Conservation (phyloP, 768 basidiomycete genomes). For the Lactifluus echinatus region DNA sequence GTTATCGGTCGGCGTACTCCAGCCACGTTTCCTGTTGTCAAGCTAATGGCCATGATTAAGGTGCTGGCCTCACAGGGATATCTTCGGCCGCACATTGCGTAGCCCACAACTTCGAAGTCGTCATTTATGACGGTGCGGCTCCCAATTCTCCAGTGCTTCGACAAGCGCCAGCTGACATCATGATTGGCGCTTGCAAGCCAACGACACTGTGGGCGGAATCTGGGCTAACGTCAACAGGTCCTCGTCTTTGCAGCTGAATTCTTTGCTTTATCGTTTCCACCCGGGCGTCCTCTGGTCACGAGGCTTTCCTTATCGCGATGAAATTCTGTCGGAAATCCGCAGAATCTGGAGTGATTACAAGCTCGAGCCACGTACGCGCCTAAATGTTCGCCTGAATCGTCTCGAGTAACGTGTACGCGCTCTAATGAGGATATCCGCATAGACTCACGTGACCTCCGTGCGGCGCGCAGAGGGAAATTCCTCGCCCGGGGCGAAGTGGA, state of each 20-base stretch:
- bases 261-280: constrained; percentile 43
- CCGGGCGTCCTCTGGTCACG: constrained; percentile 37
- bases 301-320: constrained; percentile 41
- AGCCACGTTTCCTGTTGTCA: not conserved
- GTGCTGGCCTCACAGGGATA: constrained; percentile 43
- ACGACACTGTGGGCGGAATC: constrained; percentile 36
- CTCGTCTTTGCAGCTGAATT: constrained; percentile 43
- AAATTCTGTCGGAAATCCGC: constrained; percentile 38
- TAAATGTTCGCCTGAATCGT: constrained; percentile 36
- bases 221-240: constrained; percentile 47
- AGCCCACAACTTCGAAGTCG: constrained; percentile 45
- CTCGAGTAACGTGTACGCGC: constrained; percentile 20
- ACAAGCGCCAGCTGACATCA: not conserved
- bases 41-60: constrained; percentile 22
- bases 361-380: constrained; percentile 38
- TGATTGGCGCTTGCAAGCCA: constrained; percentile 10
- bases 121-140: constrained; percentile 36
- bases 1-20: not conserved
- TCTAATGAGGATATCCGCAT: constrained; percentile 6
- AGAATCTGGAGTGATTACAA: constrained; percentile 42
- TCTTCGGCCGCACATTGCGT: constrained; percentile 46
- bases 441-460: not conserved
- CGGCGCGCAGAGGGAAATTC: not conserved
- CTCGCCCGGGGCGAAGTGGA: constrained; percentile 31
- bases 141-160: not conserved